Conservation (phyloP, 148 eudicot species). For the Rhododendron simsii region DNA sequence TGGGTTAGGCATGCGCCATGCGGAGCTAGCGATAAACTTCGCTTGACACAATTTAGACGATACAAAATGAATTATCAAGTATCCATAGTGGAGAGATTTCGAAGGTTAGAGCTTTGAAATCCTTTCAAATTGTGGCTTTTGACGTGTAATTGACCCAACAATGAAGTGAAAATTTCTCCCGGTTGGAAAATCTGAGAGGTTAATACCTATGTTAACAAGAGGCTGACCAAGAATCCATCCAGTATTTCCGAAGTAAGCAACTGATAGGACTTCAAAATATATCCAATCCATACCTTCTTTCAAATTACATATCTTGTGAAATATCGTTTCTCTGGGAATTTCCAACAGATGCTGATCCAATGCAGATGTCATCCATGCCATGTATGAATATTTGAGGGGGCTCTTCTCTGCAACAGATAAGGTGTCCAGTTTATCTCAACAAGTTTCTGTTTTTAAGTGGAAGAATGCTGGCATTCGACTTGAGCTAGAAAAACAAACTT, state of each 20-base stretch:
- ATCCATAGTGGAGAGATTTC: not conserved
- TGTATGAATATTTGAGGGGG: not conserved
- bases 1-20: not conserved
- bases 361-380: not conserved
- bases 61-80: not conserved
- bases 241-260: not conserved
- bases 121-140: not conserved
- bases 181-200: not conserved
- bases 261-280: not conserved
- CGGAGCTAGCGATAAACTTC: not conserved
- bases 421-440: not conserved
- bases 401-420: not conserved
- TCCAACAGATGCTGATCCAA: not conserved
- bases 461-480: not conserved
- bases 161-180: not conserved
- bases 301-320: not conserved
- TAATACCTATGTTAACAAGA: not conserved
- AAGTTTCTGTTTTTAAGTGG: not conserved
- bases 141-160: not conserved
- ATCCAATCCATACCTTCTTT: not conserved
- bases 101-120: not conserved
- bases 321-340: not conserved
- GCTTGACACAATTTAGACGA: not conserved
- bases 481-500: not conserved
- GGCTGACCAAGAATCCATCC: not conserved